These are phyloP conservation scores for Scedosporium boydii DNA, from an alignment of 2,329 filamentous ascomycete species.

Conservation along the genomic window DNA sequence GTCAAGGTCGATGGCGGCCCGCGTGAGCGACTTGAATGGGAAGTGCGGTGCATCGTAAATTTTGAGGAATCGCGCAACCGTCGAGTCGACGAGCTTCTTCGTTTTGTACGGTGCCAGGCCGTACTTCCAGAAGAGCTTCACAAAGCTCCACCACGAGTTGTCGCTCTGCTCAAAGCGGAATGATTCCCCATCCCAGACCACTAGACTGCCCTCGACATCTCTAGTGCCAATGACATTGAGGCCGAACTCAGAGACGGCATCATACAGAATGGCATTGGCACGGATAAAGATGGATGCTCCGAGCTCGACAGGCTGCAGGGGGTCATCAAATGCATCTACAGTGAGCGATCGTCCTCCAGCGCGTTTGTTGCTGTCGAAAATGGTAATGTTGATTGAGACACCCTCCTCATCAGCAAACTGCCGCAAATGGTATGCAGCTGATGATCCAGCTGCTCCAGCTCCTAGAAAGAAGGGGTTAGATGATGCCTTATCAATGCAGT, in stretches of 20 bases:
- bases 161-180: slow-evolving; percentile 62
- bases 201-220: slow-evolving; percentile 46
- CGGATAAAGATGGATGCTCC: slow-evolving; percentile 88
- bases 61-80: slow-evolving; percentile 63
- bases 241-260: slow-evolving; percentile 62
- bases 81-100: slow-evolving; percentile 60
- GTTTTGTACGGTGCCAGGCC: slow-evolving; percentile 68
- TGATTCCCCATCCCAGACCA: slow-evolving; percentile 72
- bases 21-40: slow-evolving; percentile 69
- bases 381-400: slow-evolving; percentile 64
- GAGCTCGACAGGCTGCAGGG: slow-evolving; percentile 64
- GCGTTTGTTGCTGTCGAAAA: slow-evolving; percentile 72
- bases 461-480: slow-evolving; percentile 39
- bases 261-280: slow-evolving; percentile 72
- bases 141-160: slow-evolving; percentile 67
- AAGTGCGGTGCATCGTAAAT: slow-evolving; percentile 78
- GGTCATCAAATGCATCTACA: slow-evolving; percentile 63
- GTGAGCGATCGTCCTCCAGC: slow-evolving; percentile 85
- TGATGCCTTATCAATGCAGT: not conserved
- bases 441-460: slow-evolving; percentile 81
- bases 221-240: slow-evolving; percentile 44
- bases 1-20: slow-evolving; percentile 57
- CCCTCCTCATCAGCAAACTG: slow-evolving; percentile 56
- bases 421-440: slow-evolving; percentile 72
- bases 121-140: slow-evolving; percentile 77